These are phyloP conservation scores for Cryptococcus jaspeensis DNA, from an alignment of 1,284 basidiomycete genomes.

Conservation along the genomic window DNA sequence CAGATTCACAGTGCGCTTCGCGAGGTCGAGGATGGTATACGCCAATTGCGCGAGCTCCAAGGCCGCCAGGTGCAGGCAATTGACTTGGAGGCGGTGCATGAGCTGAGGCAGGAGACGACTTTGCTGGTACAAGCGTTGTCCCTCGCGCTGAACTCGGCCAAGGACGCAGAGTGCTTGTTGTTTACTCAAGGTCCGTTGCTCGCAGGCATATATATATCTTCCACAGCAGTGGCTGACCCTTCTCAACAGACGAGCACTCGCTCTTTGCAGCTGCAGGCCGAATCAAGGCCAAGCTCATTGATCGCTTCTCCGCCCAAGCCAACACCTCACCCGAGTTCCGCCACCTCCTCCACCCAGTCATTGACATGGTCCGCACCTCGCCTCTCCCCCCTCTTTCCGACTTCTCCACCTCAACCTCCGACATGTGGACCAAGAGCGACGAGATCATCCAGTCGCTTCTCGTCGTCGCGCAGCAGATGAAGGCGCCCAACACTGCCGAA, in stretches of 20 bases:
- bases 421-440: slow-evolving; percentile 41
- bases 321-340: slow-evolving; percentile 50
- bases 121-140: slow-evolving; percentile 25
- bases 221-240: no score
- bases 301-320: slow-evolving; percentile 14
- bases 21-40: slow-evolving; percentile 36
- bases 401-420: background rate
- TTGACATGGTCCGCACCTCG: slow-evolving; percentile 53
- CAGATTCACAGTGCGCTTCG: slow-evolving; percentile 29
- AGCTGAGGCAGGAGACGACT: slow-evolving; percentile 26
- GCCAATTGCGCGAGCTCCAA: slow-evolving; percentile 38
- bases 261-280: slow-evolving; percentile 14
- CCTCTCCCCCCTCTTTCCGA: background rate
- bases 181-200: slow-evolving; percentile 28
- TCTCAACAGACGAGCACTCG: slow-evolving; percentile 17
- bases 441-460: slow-evolving; percentile 64
- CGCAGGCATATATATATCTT: background rate
- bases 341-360: slow-evolving; percentile 58
- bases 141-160: slow-evolving; percentile 17
- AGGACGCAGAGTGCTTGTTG: slow-evolving; percentile 21
- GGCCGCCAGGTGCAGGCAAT: slow-evolving; percentile 15
- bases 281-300: slow-evolving; percentile 9
- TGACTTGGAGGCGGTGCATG: slow-evolving; percentile 29
- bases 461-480: slow-evolving; percentile 63
- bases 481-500: slow-evolving; percentile 34